Conservation (phyloP, 768 basidiomycete genomes). For the Rickenella mellea region DNA sequence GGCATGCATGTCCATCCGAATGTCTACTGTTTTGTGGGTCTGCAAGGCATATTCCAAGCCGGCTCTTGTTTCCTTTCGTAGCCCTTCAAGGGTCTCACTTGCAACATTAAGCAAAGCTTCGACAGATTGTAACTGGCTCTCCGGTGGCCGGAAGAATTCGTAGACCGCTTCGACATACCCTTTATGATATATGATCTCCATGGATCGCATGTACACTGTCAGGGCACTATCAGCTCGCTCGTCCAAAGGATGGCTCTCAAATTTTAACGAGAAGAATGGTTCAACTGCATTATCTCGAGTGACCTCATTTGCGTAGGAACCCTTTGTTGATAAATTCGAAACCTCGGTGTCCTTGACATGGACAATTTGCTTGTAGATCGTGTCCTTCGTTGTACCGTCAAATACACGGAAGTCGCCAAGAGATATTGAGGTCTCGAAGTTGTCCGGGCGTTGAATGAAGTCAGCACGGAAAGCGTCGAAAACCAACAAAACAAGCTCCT, state of each 20-base stretch:
- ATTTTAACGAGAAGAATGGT: conserved; percentile 83
- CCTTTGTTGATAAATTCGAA: background rate
- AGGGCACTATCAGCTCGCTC: conserved; percentile 86
- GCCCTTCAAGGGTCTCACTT: conserved; percentile 84
- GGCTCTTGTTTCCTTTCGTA: conserved; percentile 88
- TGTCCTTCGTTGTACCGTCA: conserved; percentile 79
- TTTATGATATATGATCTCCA: conserved; percentile 94
- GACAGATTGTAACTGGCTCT: conserved; percentile 91
- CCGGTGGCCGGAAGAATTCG: conserved; percentile 87
- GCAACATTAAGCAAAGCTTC: conserved; percentile 87
- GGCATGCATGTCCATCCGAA: conserved; percentile 95
- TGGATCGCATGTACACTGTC: conserved; percentile 82
- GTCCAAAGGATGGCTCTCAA: conserved; percentile 88
- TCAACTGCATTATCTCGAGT: conserved; percentile 20
- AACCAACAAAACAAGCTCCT: conserved; percentile 76
- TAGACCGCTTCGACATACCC: conserved; percentile 90
- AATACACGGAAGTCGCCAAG: conserved; percentile 81
- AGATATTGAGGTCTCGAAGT: conserved; percentile 76
- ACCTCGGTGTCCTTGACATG: conserved; percentile 52
- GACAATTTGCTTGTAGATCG: conserved; percentile 85
- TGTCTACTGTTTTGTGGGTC: conserved; percentile 89
- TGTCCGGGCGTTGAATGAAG: conserved; percentile 77
- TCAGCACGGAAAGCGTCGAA: conserved; percentile 84
- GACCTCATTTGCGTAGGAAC: background rate
- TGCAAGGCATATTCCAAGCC: conserved; percentile 91